Conservation (phyloP, 306 rosid species). For the Castanopsis chinensis region DNA sequence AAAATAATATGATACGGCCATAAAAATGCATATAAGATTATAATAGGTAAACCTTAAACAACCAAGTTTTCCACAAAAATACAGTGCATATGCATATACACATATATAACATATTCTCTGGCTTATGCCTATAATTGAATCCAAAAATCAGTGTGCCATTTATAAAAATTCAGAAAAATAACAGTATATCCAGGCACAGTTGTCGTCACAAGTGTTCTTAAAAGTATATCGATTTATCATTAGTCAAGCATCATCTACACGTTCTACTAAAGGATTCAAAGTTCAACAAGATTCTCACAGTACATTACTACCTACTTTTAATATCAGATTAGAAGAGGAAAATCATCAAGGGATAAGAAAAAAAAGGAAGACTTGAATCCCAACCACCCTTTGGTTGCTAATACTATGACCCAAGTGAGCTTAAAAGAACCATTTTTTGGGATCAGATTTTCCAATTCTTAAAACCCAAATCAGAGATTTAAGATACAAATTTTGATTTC, state of each 20-base stretch:
- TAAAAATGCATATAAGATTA: neutral
- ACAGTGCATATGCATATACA: too few relatives aligned
- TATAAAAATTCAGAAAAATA: neutral
- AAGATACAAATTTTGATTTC: neutral
- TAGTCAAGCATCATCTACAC: neutral
- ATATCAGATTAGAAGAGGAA: neutral
- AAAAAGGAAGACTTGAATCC: neutral
- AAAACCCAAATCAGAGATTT: neutral
- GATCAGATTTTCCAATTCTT: neutral
- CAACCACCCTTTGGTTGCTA: neutral
- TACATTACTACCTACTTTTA: neutral
- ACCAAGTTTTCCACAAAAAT: neutral
- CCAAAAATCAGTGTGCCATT: neutral
- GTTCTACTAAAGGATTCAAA: neutral
- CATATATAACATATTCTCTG: too few relatives aligned
- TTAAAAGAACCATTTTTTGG: neutral
- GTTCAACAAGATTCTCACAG: neutral
- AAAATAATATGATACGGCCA: neutral
- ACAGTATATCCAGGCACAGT: neutral
- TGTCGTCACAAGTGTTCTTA: neutral
- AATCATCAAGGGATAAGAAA: neutral
- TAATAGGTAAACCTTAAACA: neutral
- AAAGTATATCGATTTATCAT: neutral
- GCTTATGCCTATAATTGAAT: neutral
- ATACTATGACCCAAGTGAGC: neutral